phyloP scores from a whole-genome alignment of 2,329 filamentous ascomycete species.

The Byssochlamys sp. region DNA sequence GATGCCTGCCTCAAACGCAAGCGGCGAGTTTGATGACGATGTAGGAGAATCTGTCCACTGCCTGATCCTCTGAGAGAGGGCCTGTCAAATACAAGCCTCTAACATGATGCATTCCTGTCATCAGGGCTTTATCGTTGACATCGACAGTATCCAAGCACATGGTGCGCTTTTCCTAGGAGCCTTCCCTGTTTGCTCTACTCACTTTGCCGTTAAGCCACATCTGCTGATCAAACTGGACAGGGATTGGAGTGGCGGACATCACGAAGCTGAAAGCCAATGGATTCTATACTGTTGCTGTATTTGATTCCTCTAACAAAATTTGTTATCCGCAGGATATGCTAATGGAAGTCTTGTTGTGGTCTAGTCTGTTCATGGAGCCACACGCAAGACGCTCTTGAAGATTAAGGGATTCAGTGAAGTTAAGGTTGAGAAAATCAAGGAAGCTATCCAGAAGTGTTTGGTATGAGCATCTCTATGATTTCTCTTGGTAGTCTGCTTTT shows the following conservation, averaged over 20 bases:
- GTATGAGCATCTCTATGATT: constrained; percentile 25
- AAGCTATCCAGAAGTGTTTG: constrained; percentile 53
- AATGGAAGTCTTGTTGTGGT: neutral
- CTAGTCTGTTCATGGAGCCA: constrained; percentile 52
- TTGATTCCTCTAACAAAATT: constrained; percentile 4
- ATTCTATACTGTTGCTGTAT: constrained; percentile 55
- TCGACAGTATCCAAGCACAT: constrained; percentile 57
- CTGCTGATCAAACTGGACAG: constrained; percentile 20
- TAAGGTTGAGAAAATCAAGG: constrained; percentile 63
- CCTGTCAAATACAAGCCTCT: neutral
- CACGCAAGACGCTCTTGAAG: constrained; percentile 51
- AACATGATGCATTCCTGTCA: constrained; percentile 9
- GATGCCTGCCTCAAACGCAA: constrained; percentile 46
- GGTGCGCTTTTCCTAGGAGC: constrained; percentile 31
- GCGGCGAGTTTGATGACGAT: constrained; percentile 45
- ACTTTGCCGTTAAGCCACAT: neutral
- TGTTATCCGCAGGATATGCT: neutral
- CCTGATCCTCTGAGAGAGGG: neutral
- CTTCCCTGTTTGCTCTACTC: neutral
- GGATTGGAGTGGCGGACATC: constrained; percentile 57
- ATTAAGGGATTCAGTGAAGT: constrained; percentile 63
- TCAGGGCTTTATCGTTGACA: constrained; percentile 53
- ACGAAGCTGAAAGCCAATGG: constrained; percentile 54
- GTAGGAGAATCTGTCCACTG: constrained; percentile 29
- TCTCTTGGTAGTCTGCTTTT: neutral